A percentile compares a stretch with the other conserved stretches of the same genome.
phyloP scores from a whole-genome alignment of 2,329 filamentous ascomycete genomes.

The Colletotrichum lupini region DNA sequence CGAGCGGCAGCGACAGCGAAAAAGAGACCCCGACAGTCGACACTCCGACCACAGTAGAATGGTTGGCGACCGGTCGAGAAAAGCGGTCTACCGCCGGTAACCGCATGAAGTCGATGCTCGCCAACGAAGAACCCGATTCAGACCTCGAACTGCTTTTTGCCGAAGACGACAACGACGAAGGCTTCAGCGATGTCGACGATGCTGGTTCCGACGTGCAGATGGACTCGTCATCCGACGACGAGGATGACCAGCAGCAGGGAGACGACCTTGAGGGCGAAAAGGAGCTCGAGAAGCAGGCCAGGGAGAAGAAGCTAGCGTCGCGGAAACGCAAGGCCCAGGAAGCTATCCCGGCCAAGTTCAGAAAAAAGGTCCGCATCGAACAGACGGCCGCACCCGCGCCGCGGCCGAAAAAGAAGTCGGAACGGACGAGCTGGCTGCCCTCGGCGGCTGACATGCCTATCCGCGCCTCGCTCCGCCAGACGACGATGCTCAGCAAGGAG shows the following conservation, averaged over 20 bases:
- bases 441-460: slow-evolving; percentile 65
- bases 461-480: slow-evolving; percentile 67
- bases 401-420: slow-evolving; percentile 69
- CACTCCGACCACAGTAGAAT: slow-evolving; percentile 62
- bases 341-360: slow-evolving; percentile 74
- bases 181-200: slow-evolving; percentile 76
- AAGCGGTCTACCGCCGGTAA: slow-evolving; percentile 87
- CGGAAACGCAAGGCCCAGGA: slow-evolving; percentile 86
- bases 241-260: slow-evolving; percentile 75
- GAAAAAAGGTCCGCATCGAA: slow-evolving; percentile 82
- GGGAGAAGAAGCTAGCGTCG: slow-evolving; percentile 72
- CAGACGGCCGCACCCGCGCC: slow-evolving; percentile 53
- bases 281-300: slow-evolving; percentile 82
- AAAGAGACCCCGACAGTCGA: slow-evolving; percentile 45
- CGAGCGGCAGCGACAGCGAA: slow-evolving; percentile 47
- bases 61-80: slow-evolving; percentile 78
- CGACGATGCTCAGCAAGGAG: slow-evolving; percentile 69
- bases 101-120: slow-evolving; percentile 81
- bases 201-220: slow-evolving; percentile 82
- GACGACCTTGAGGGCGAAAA: slow-evolving; percentile 89
- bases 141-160: slow-evolving; percentile 81
- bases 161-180: slow-evolving; percentile 75
- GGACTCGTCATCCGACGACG: slow-evolving; percentile 86
- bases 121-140: slow-evolving; percentile 76
- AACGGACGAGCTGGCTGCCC: slow-evolving; percentile 69